Conservation (phyloP, 148 eudicot species). For the Rhododendron ovatum region DNA sequence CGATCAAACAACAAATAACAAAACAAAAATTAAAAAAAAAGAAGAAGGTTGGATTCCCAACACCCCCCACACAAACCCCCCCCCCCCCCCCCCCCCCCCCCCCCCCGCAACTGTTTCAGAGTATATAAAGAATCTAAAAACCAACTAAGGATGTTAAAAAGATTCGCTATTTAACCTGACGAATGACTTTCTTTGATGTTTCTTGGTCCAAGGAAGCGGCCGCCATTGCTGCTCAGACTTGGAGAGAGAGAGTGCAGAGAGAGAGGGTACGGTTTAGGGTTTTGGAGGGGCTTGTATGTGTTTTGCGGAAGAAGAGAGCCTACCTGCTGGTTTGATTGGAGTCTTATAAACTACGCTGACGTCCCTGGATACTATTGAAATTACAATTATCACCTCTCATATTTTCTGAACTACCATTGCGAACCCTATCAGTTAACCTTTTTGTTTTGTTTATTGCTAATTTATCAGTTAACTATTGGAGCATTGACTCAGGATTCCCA, state of each 20-base stretch:
- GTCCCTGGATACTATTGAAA: too few species aligned
- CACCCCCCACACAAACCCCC: too few species aligned
- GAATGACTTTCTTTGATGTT: constrained; percentile 70
- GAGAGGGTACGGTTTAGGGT: constrained; percentile 34
- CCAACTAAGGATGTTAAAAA: neutral
- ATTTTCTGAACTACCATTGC: too few species aligned
- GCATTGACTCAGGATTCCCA: too few species aligned
- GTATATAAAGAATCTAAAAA: neutral
- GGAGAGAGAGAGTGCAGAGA: constrained; percentile 7
- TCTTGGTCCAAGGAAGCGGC: constrained; percentile 46
- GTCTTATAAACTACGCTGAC: too few species aligned
- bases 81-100: too few species aligned
- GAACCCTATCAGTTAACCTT: too few species aligned
- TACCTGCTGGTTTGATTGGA: too few species aligned
- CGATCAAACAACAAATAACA: neutral
- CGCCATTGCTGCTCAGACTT: constrained; percentile 31
- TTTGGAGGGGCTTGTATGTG: constrained; percentile 9
- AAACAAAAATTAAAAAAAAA: neutral
- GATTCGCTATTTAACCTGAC: constrained; percentile 49
- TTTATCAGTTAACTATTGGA: too few species aligned
- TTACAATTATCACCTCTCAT: too few species aligned
- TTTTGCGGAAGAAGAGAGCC: neutral
- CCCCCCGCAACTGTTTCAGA: neutral
- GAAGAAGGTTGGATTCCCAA: neutral
- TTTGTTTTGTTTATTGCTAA: too few species aligned